These are phyloP conservation scores for Macroventuria anomochaeta DNA, from an alignment of 2,329 filamentous ascomycete genomes.

Conservation along the genomic window DNA sequence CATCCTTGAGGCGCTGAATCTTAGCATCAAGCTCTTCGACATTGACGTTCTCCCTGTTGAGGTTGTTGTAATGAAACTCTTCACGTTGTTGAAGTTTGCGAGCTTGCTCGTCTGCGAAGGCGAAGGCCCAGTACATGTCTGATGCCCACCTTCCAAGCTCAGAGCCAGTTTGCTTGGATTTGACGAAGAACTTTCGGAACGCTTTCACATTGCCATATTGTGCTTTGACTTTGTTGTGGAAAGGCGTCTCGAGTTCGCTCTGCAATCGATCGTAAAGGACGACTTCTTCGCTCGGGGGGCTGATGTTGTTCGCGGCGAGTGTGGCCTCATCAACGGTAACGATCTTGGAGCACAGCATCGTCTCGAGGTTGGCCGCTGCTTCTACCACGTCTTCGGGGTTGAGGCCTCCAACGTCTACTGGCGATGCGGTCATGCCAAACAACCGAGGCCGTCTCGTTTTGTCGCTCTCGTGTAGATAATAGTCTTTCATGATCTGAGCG, in stretches of 20 bases:
- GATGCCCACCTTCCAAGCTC: conserved; percentile 84
- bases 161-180: conserved; percentile 65
- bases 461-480: conserved; percentile 66
- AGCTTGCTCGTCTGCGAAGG: conserved; percentile 67
- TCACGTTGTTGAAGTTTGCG: conserved; percentile 66
- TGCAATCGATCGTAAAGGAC: conserved; percentile 62
- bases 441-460: conserved; percentile 70
- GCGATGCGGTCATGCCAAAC: conserved; percentile 96
- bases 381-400: conserved; percentile 66
- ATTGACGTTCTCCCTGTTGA: conserved; percentile 29
- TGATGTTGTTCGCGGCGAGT: conserved; percentile 65
- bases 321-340: conserved; percentile 72
- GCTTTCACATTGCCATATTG: conserved; percentile 59
- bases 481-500: conserved; percentile 85
- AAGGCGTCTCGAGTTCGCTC: conserved; percentile 65
- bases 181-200: conserved; percentile 65
- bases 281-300: conserved; percentile 65
- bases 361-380: conserved; percentile 76
- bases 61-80: conserved; percentile 48
- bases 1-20: conserved; percentile 64
- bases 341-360: conserved; percentile 79
- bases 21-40: conserved; percentile 59
- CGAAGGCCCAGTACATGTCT: conserved; percentile 79
- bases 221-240: conserved; percentile 65
- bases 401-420: conserved; percentile 74